These are phyloP conservation scores for Lippia alba DNA, from an alignment of 305 asterid genomes.

Conservation along the genomic window DNA sequence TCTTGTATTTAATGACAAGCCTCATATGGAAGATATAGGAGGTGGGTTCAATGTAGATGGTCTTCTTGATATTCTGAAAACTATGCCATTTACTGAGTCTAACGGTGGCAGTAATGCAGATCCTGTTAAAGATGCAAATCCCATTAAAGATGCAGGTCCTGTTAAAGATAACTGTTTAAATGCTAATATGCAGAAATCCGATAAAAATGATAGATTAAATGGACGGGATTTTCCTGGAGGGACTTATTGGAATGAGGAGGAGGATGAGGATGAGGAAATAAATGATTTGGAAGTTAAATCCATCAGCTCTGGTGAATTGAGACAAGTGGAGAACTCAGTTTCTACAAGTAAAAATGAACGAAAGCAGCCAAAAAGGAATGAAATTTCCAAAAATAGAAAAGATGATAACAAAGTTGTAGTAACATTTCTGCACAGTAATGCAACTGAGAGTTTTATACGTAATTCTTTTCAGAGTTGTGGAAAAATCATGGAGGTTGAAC, in stretches of 20 bases:
- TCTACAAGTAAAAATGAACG: slow-evolving; percentile 31
- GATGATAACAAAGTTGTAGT: slow-evolving; percentile 47
- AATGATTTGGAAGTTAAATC: slow-evolving; percentile 22
- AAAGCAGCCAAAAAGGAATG: slow-evolving; percentile 27
- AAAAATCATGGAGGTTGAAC: slow-evolving; percentile 44
- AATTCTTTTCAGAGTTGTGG: slow-evolving; percentile 38
- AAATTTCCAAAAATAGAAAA: slow-evolving; percentile 19
- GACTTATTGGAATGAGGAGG: slow-evolving; percentile 33
- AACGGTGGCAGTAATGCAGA: slow-evolving; percentile 25
- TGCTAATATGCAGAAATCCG: slow-evolving; percentile 29
- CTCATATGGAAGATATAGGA: slow-evolving; percentile 21
- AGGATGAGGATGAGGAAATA: slow-evolving; percentile 22
- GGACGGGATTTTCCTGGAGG: slow-evolving; percentile 19
- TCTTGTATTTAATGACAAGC: slow-evolving; percentile 18
- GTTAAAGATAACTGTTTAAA: slow-evolving; percentile 22
- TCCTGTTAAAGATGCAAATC: slow-evolving; percentile 13
- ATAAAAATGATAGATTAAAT: slow-evolving; percentile 30
- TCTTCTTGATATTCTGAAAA: slow-evolving; percentile 34
- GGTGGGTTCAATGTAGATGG: slow-evolving; percentile 24
- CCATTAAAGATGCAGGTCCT: slow-evolving; percentile 13
- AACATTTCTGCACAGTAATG: slow-evolving; percentile 38
- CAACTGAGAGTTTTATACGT: neutral
- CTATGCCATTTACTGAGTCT: slow-evolving; percentile 8
- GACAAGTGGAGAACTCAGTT: slow-evolving; percentile 24
- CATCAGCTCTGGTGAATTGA: slow-evolving; percentile 22